Conservation (phyloP, 2,329 filamentous ascomycete genomes). For the Sarocladium oryzae region DNA sequence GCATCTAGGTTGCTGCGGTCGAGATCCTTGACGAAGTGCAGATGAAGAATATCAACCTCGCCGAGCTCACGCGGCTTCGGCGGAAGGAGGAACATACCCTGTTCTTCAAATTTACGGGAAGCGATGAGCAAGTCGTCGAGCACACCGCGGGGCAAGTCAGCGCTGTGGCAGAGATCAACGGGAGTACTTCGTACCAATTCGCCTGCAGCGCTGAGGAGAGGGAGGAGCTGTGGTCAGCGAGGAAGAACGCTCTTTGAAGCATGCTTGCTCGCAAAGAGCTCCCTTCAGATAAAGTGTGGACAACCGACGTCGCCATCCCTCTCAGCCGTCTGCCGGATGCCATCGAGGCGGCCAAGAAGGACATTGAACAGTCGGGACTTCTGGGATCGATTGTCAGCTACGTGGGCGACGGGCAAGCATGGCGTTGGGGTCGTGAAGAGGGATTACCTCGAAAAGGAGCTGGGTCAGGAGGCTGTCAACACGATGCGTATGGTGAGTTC, state of each 20-base stretch:
- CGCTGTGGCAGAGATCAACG: conserved; percentile 21
- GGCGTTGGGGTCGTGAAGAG: conserved; percentile 58
- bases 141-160: conserved; percentile 18
- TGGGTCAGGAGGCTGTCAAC: conserved; percentile 49
- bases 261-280: conserved; percentile 48
- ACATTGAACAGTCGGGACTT: conserved; percentile 49
- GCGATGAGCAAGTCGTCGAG: conserved; percentile 31
- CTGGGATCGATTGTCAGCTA: conserved; percentile 57
- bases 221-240: conserved; percentile 55
- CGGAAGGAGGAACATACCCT: conserved; percentile 62
- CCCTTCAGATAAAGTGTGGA: conserved; percentile 51
- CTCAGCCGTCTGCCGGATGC: conserved; percentile 52
- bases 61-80: conserved; percentile 47
- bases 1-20: conserved; percentile 70
- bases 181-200: conserved; percentile 51
- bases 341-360: conserved; percentile 53
- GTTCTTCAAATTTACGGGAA: conserved; percentile 67
- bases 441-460: conserved; percentile 44
- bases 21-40: conserved; percentile 77
- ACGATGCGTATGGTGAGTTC: conserved; percentile 43
- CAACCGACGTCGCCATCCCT: conserved; percentile 63
- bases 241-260: conserved; percentile 59
- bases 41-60: conserved; percentile 52
- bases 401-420: conserved; percentile 62
- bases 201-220: conserved; percentile 34